A percentile compares a stretch with the other conserved stretches of the same genome.
phyloP scores from a whole-genome alignment of 306 rosid genomes.

The Lagenaria siceraria region DNA sequence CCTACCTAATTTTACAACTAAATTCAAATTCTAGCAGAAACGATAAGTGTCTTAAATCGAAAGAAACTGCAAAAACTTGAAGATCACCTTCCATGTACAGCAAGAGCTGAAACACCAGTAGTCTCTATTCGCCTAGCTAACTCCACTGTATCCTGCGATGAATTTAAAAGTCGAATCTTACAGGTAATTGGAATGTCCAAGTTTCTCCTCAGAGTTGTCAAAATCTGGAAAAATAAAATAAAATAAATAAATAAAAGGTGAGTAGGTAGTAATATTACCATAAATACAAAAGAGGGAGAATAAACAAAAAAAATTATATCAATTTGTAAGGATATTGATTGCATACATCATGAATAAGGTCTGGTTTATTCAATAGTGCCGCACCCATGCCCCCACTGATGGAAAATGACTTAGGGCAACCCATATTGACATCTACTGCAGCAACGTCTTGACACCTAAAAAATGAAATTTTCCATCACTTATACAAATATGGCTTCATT shows the following conservation, averaged over 20 bases:
- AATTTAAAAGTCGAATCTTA: constrained; percentile 68
- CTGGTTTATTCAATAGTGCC: constrained; percentile 64
- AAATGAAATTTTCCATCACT: background rate
- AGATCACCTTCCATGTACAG: constrained; percentile 84
- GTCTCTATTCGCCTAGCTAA: constrained; percentile 74
- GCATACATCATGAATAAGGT: constrained; percentile 72
- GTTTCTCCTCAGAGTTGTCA: constrained; percentile 79
- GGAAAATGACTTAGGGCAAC: constrained; percentile 87
- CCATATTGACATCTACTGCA: constrained; percentile 90
- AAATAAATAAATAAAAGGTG: constrained; percentile 5
- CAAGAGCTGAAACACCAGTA: constrained; percentile 81
- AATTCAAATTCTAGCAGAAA: background rate
- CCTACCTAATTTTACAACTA: background rate
- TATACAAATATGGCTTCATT: background rate
- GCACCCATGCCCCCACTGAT: constrained; percentile 95
- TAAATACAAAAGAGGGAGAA: background rate
- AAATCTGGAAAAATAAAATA: constrained; percentile 36
- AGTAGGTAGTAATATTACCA: constrained; percentile 5
- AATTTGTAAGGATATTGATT: constrained; percentile 2
- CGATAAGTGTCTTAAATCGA: background rate
- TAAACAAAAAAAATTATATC: background rate
- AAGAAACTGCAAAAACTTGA: background rate
- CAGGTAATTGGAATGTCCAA: constrained; percentile 74
- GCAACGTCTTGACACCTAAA: constrained; percentile 74
- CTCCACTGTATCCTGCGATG: constrained; percentile 69